Percentiles rank a stretch among this genome's conserved stretches.
These are phyloP conservation scores for Vanrija pseudolonga DNA, from an alignment of 1,284 basidiomycete genomes.

Conservation along the genomic window DNA sequence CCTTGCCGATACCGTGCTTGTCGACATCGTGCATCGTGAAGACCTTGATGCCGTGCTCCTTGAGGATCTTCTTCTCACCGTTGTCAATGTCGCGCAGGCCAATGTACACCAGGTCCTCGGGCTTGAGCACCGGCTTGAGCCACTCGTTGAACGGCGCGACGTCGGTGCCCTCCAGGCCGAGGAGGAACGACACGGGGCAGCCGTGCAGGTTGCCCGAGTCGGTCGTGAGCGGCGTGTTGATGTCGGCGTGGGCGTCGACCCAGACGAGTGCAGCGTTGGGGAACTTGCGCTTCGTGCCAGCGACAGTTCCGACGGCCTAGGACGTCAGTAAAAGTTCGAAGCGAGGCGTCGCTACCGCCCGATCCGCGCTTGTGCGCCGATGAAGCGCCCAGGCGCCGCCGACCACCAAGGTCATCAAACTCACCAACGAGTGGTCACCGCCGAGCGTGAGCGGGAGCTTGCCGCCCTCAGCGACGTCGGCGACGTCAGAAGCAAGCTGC, in stretches of 20 bases:
- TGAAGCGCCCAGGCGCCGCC: no score
- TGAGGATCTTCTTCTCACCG: constrained; percentile 84
- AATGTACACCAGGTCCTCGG: constrained; percentile 71
- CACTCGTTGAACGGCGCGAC: constrained; percentile 63
- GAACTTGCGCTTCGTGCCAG: constrained; percentile 51
- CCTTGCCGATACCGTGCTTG: constrained; percentile 89
- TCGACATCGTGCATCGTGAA: constrained; percentile 99
- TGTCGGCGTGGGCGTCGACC: constrained; percentile 91
- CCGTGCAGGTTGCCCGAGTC: constrained; percentile 94
- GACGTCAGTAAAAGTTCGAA: background rate
- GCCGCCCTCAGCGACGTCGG: constrained; percentile 69
- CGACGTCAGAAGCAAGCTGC: constrained; percentile 72
- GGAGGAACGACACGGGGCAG: constrained; percentile 94
- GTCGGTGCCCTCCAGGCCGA: constrained; percentile 61
- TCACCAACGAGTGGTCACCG: constrained; percentile 87
- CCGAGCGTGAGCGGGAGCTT: constrained; percentile 88
- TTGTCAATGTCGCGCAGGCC: constrained; percentile 90
- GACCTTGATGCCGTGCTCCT: constrained; percentile 82
- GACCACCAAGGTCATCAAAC: constrained; percentile 22
- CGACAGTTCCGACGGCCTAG: constrained; percentile 79
- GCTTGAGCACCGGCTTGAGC: constrained; percentile 69
- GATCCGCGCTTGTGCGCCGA: no score
- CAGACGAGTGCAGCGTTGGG: constrained; percentile 79
- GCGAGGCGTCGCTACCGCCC: background rate
- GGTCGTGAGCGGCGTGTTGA: constrained; percentile 86